These are phyloP conservation scores for Pleurotus eryngii DNA, from an alignment of 768 basidiomycete genomes.

Conservation along the genomic window DNA sequence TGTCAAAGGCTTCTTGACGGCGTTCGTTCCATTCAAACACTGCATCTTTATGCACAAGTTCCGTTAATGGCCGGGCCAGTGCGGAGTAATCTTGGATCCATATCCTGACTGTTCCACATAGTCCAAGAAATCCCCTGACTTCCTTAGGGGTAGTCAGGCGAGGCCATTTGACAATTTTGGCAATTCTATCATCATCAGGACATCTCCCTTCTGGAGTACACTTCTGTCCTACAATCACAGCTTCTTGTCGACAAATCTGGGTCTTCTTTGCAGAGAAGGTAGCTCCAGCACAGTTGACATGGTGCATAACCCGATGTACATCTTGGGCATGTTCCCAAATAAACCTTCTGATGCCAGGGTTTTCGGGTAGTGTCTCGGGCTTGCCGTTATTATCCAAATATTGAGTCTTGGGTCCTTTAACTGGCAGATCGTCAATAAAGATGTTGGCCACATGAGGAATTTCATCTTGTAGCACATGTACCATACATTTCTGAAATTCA, in stretches of 20 bases:
- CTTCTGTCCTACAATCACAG: constrained; percentile 26
- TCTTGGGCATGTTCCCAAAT: constrained; percentile 32
- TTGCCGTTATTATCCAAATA: constrained; percentile 19
- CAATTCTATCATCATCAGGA: constrained; percentile 22
- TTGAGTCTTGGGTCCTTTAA: constrained; percentile 22
- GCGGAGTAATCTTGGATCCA: constrained; percentile 19
- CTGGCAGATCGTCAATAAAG: constrained; percentile 28
- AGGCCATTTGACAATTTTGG: constrained; percentile 24
- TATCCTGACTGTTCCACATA: constrained; percentile 19
- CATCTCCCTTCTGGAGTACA: constrained; percentile 27
- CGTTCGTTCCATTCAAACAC: constrained; percentile 22
- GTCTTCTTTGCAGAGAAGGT: constrained; percentile 29
- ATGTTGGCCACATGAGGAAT: constrained; percentile 23
- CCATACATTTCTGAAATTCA: constrained; percentile 20
- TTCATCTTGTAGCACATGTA: constrained; percentile 26
- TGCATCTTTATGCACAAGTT: constrained; percentile 12
- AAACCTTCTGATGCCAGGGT: constrained; percentile 23
- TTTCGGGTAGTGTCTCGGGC: constrained; percentile 12
- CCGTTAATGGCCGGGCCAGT: constrained; percentile 12
- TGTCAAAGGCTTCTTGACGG: constrained; percentile 19
- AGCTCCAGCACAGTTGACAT: constrained; percentile 21
- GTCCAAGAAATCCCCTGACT: constrained; percentile 20
- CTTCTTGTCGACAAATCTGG: constrained; percentile 15
- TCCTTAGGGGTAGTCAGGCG: constrained; percentile 11
- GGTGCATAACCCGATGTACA: constrained; percentile 26